phyloP scores from a whole-genome alignment of 176 grass and related monocot genomes.

The Panicum miliaceum region DNA sequence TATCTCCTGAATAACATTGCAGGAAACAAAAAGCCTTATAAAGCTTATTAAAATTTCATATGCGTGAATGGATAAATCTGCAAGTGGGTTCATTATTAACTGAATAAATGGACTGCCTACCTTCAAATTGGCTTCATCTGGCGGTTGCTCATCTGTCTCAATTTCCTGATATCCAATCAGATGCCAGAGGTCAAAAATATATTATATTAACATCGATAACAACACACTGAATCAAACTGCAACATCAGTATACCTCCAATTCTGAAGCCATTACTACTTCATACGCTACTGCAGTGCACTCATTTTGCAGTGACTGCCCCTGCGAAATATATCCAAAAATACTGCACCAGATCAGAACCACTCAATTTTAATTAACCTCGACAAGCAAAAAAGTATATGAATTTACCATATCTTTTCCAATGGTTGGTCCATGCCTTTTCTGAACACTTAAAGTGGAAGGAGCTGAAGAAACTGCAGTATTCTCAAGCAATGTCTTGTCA shows the following conservation, averaged over 20 bases:
- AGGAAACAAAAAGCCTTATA: slow-evolving; percentile 12
- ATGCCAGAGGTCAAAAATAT: slow-evolving; percentile 15
- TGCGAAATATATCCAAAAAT: slow-evolving; percentile 33
- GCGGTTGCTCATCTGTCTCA: slow-evolving; percentile 9
- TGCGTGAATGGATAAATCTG: background rate
- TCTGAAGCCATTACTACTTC: slow-evolving; percentile 28
- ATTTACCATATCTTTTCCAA: slow-evolving; percentile 35
- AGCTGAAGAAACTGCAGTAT: slow-evolving; percentile 10
- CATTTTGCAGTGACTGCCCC: slow-evolving; percentile 22
- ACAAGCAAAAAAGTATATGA: slow-evolving; percentile 5
- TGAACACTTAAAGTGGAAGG: slow-evolving; percentile 26
- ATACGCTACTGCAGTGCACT: background rate
- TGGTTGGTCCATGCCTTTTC: slow-evolving; percentile 10
- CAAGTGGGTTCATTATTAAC: slow-evolving; percentile 11
- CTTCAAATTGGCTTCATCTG: slow-evolving; percentile 35
- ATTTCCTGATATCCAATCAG: slow-evolving; percentile 33
- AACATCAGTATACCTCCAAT: slow-evolving; percentile 29
- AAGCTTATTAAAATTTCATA: background rate
- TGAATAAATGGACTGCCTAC: slow-evolving; percentile 31
- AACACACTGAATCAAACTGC: slow-evolving; percentile 22
- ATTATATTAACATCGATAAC: slow-evolving; percentile 15
- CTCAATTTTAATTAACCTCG: background rate
- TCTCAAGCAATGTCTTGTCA: slow-evolving; percentile 6
- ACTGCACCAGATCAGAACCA: slow-evolving; percentile 10
- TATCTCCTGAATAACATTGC: slow-evolving; percentile 39